phyloP scores from a whole-genome alignment of 164 flowering plant species.

The Platanus orientalis region DNA sequence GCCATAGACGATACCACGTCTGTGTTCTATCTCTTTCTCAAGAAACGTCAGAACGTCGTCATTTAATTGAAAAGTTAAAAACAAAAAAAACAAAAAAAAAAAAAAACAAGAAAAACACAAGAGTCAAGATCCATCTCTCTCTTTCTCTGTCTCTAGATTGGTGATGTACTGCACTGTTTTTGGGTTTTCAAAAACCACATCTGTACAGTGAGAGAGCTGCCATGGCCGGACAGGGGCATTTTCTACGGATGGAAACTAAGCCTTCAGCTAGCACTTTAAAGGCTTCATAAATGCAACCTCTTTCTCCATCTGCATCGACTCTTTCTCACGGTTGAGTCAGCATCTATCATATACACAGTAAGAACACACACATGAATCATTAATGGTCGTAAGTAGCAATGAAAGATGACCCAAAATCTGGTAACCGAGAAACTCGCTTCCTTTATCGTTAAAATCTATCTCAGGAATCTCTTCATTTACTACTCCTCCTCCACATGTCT shows the following conservation, averaged over 20 bases:
- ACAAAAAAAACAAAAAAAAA: neutral
- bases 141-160: too few relatives aligned
- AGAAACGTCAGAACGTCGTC: conserved; percentile 6
- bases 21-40: conserved; percentile 1
- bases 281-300: neutral
- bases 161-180: neutral
- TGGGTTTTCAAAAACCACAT: neutral
- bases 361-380: neutral
- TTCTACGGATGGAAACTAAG: neutral
- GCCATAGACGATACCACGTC: too few relatives aligned
- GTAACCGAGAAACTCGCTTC: conserved; percentile 7
- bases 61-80: neutral
- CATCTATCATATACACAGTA: too few relatives aligned
- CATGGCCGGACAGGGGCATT: conserved; percentile 2
- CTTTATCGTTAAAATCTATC: conserved; percentile 5
- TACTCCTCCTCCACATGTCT: neutral
- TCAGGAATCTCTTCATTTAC: conserved; percentile 4
- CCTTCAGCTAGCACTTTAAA: neutral
- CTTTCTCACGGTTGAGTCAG: too few relatives aligned
- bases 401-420: conserved; percentile 1
- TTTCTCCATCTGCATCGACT: too few relatives aligned
- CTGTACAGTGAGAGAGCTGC: conserved; percentile 3
- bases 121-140: too few relatives aligned
- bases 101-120: neutral
- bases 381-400: neutral